Percentiles rank a stretch among this genome's conserved stretches.
phyloP scores from a whole-genome alignment of 2,329 filamentous ascomycete genomes.

The Aspergillus alliaceus region DNA sequence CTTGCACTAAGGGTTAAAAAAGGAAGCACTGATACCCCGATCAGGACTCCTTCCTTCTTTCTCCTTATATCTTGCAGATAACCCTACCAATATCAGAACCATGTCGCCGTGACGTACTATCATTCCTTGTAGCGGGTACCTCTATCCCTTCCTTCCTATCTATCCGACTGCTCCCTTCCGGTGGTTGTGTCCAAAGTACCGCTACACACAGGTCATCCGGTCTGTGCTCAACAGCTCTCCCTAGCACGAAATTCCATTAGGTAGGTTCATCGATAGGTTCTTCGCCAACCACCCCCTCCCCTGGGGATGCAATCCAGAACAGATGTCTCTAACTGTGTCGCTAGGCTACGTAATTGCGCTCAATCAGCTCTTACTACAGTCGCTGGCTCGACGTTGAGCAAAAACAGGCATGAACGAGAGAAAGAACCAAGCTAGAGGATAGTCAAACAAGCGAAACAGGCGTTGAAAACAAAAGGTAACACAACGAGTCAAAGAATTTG shows the following conservation, averaged over 20 bases:
- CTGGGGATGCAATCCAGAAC: neutral
- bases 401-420: neutral
- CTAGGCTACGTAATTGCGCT: constrained; percentile 10
- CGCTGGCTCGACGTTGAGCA: neutral
- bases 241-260: constrained; percentile 14
- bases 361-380: neutral
- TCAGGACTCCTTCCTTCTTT: neutral
- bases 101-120: constrained; percentile 28
- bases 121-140: constrained; percentile 28
- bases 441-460: neutral
- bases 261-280: constrained; percentile 8
- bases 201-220: constrained; percentile 8
- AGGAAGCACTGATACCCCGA: no score
- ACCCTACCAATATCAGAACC: constrained; percentile 12
- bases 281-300: no score
- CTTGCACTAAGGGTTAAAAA: constrained; percentile 2
- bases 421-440: neutral
- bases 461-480: constrained; percentile 7
- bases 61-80: constrained; percentile 5
- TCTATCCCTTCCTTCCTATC: constrained; percentile 18
- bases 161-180: constrained; percentile 8
- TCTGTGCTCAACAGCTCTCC: constrained; percentile 9
- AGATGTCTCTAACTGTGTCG: constrained; percentile 19
- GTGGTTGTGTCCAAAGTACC: constrained; percentile 9
- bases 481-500: constrained; percentile 7